These are phyloP conservation scores for Tetrahymena malaccensis DNA, from an alignment of 73 alveolate species.

Conservation along the genomic window DNA sequence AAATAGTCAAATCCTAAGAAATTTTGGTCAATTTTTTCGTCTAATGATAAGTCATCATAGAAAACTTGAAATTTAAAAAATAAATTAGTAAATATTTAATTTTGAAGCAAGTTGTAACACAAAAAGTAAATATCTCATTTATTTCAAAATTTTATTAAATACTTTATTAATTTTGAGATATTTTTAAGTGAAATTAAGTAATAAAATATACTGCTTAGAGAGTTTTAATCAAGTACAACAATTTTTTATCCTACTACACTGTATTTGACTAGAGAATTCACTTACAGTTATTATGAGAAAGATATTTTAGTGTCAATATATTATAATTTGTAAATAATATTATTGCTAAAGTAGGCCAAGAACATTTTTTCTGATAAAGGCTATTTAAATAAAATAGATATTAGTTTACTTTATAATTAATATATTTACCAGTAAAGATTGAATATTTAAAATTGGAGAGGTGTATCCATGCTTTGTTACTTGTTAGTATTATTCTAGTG, in stretches of 20 bases:
- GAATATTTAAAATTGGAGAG: not conserved
- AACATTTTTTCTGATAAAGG: not conserved
- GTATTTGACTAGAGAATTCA: not conserved
- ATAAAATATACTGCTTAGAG: not conserved
- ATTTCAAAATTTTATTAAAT: too few species aligned
- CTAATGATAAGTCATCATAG: not conserved
- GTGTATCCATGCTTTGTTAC: too few species aligned
- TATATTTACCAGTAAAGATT: not conserved
- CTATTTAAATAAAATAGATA: not conserved
- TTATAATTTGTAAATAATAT: not conserved
- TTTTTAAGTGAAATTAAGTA: too few species aligned
- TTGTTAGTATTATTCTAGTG: not conserved
- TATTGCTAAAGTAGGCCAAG: not conserved
- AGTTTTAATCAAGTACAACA: not conserved
- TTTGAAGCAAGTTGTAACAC: too few species aligned
- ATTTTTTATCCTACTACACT: not conserved
- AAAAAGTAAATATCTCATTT: too few species aligned
- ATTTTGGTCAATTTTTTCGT: not conserved
- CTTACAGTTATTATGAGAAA: too few species aligned
- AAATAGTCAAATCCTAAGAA: not conserved
- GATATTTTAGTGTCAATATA: too few species aligned
- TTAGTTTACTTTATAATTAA: not conserved
- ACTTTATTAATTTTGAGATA: too few species aligned
- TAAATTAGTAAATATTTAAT: too few species aligned
- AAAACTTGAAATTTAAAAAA: not conserved